Percentiles rank a stretch among this genome's conserved stretches.
phyloP scores from a whole-genome alignment of 2,329 filamentous ascomycete species.

The Penicillium frequentans region DNA sequence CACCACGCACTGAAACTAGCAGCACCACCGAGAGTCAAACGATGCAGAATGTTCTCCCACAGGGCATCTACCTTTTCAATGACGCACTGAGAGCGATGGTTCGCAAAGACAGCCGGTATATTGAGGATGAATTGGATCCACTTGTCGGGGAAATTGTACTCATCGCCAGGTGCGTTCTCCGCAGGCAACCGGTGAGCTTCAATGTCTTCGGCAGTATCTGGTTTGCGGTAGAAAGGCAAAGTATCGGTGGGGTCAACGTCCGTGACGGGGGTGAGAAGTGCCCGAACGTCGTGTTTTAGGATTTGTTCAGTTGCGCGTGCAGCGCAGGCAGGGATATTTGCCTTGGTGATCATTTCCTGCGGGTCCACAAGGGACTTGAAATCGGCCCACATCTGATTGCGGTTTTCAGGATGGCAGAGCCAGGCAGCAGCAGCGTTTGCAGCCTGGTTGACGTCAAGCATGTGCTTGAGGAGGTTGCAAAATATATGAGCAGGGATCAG shows the following conservation, averaged over 20 bases:
- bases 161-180: conserved; percentile 35
- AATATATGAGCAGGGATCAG: conserved; percentile 87
- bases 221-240: conserved; percentile 34
- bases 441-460: conserved; percentile 86
- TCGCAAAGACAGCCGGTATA: conserved; percentile 39
- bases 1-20: conserved; percentile 51
- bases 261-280: conserved; percentile 43
- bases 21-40: conserved; percentile 45
- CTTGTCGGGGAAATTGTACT: conserved; percentile 51
- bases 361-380: conserved; percentile 54
- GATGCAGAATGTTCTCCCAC: conserved; percentile 46
- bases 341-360: conserved; percentile 41
- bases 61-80: conserved; percentile 46
- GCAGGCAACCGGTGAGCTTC: conserved; percentile 37
- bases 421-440: conserved; percentile 93
- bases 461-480: conserved; percentile 78
- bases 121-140: conserved; percentile 48
- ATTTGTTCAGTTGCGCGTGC: conserved; percentile 38
- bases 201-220: conserved; percentile 33
- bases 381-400: conserved; percentile 93
- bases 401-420: conserved; percentile 82
- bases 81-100: conserved; percentile 46
- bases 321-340: conserved; percentile 42
- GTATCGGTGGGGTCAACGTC: conserved; percentile 30
- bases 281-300: conserved; percentile 46